phyloP scores from a whole-genome alignment of 106 monocot species.

The Triglochin maritima region DNA sequence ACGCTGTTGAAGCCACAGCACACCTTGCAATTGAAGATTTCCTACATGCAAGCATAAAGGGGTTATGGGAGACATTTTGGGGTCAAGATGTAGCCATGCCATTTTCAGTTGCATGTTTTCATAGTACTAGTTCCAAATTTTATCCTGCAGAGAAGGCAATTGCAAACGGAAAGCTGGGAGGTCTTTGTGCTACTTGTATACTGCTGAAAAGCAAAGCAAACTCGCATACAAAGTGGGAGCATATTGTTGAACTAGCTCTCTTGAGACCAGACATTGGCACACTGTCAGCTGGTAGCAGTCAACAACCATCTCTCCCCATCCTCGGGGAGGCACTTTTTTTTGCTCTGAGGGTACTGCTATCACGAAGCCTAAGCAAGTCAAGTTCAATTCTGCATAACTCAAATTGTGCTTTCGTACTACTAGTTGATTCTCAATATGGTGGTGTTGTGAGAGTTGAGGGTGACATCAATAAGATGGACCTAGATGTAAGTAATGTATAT shows the following conservation, averaged over 20 bases:
- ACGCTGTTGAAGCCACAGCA: conserved; percentile 77
- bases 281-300: conserved; percentile 27
- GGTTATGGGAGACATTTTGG: conserved; percentile 97
- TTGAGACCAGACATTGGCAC: conserved; percentile 79
- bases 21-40: conserved; percentile 97
- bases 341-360: conserved; percentile 67
- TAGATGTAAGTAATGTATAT: conserved; percentile 65
- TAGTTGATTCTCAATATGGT: conserved; percentile 82
- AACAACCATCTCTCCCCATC: conserved; percentile 44
- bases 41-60: conserved; percentile 77
- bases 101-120: conserved; percentile 82
- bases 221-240: conserved; percentile 82
- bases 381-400: conserved; percentile 39
- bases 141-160: conserved; percentile 96
- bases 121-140: conserved; percentile 75
- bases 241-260: conserved; percentile 72
- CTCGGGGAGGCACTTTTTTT: conserved; percentile 92
- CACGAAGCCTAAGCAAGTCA: conserved; percentile 74
- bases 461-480: conserved; percentile 57
- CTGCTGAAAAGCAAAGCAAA: conserved; percentile 41
- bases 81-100: conserved; percentile 56
- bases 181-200: conserved; percentile 77
- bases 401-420: conserved; percentile 69
- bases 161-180: conserved; percentile 69
- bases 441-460: conserved; percentile 78